A percentile compares a stretch with the other conserved stretches of the same genome.
Evolutionary conservation across 2,329 filamentous ascomycete genomes (phyloP).

Genomic region (Colletotrichum sp.): DNA sequence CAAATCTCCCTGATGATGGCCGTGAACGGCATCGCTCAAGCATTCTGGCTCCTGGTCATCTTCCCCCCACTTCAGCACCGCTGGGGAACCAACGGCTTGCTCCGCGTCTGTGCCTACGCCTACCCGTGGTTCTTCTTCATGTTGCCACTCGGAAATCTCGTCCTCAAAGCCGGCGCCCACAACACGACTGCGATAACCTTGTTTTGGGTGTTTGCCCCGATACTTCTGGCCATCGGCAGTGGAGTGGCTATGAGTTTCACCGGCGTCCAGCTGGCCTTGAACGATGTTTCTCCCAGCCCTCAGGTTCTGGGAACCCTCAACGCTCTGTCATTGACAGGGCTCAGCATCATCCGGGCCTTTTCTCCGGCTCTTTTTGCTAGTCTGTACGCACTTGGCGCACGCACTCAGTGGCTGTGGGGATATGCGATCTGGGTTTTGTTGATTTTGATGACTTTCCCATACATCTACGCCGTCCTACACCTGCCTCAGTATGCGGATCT

Average conservation of each 20-base stretch:
- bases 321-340: slow-evolving; percentile 59
- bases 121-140: slow-evolving; percentile 71
- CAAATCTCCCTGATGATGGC: slow-evolving; percentile 73
- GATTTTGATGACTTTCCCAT: not conserved
- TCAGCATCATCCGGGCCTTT: slow-evolving; percentile 67
- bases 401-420: slow-evolving; percentile 64
- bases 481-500: not conserved
- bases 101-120: slow-evolving; percentile 54
- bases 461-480: not conserved
- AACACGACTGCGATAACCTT: slow-evolving; percentile 35
- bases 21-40: slow-evolving; percentile 68
- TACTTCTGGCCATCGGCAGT: slow-evolving; percentile 56
- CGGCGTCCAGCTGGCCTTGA: slow-evolving; percentile 73
- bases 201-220: slow-evolving; percentile 59
- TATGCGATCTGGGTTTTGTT: slow-evolving; percentile 41
- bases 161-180: slow-evolving; percentile 53
- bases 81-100: slow-evolving; percentile 69
- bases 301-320: slow-evolving; percentile 74
- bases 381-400: slow-evolving; percentile 71
- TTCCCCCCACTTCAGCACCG: slow-evolving; percentile 73
- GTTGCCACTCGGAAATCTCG: slow-evolving; percentile 59
- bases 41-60: slow-evolving; percentile 71
- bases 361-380: slow-evolving; percentile 70
- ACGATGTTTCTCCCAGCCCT: slow-evolving; percentile 72
- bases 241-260: slow-evolving; percentile 75